Evolutionary conservation across 257 asterid species (phyloP).

Genomic region (Fraxinus pennsylvanica): DNA sequence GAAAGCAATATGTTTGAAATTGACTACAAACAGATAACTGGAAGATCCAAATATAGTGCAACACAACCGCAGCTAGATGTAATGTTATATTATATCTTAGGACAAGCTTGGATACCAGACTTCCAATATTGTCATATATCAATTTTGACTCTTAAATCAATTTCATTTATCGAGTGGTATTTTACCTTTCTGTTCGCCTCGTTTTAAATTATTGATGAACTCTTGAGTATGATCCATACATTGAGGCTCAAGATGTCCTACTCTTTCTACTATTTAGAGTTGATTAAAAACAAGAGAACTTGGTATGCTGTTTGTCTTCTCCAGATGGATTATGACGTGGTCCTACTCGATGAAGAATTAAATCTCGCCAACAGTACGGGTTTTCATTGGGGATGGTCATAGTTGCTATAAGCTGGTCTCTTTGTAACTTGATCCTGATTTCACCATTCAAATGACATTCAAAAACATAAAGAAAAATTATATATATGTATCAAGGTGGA

Average conservation of each 20-base stretch:
- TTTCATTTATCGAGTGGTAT: not conserved
- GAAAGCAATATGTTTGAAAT: slow-evolving; percentile 21
- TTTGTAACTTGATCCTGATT: not conserved
- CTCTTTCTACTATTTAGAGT: not conserved
- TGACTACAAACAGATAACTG: not conserved
- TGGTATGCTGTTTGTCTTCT: not conserved
- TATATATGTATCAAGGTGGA: not conserved
- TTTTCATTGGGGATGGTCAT: not conserved
- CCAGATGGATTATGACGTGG: not conserved
- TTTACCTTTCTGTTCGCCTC: not conserved
- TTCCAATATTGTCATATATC: not conserved
- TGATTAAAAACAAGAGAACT: not conserved
- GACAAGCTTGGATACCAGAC: not conserved
- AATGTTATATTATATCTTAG: slow-evolving; percentile 7
- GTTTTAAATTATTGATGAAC: not conserved
- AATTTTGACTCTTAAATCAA: not conserved
- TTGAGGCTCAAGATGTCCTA: not conserved
- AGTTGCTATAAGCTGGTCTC: not conserved
- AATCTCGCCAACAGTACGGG: not conserved
- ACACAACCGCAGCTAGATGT: slow-evolving; percentile 17
- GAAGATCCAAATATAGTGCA: not conserved
- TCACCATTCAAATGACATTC: not conserved
- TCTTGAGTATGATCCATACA: not conserved
- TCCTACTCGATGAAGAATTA: not conserved
- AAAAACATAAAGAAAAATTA: not conserved